phyloP scores from a whole-genome alignment of 2,329 filamentous ascomycete genomes.

The Penicillium sp. region DNA sequence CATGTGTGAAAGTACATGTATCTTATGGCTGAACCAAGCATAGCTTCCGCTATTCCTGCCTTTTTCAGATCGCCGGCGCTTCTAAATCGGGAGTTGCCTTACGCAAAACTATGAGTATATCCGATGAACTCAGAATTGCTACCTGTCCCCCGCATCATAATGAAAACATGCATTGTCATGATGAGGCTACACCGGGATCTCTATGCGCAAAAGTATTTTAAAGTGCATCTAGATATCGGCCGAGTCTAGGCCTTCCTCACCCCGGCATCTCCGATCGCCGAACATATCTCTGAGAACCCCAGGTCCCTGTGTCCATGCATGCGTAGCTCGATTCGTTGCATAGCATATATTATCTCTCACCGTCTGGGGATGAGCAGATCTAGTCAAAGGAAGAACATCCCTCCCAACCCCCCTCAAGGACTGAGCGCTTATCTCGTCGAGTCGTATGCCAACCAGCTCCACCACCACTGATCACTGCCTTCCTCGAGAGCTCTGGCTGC shows the following conservation, averaged over 20 bases:
- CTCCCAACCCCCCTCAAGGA: constrained; percentile 1
- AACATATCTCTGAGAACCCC: background rate
- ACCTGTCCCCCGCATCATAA: constrained; percentile 7
- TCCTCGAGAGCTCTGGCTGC: constrained; percentile 13
- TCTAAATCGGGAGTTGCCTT: background rate
- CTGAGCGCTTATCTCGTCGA: constrained; percentile 25
- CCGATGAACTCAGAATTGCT: background rate
- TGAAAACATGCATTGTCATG: constrained; percentile 20
- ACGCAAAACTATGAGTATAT: background rate
- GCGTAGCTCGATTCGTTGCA: background rate
- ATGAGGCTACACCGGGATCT: constrained; percentile 14
- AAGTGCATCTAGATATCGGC: background rate
- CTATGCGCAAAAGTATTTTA: constrained; percentile 2
- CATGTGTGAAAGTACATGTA: background rate
- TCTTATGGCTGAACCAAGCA: background rate
- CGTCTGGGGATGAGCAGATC: background rate
- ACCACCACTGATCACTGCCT: background rate
- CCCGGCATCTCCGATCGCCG: background rate
- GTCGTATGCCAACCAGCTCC: constrained; percentile 17
- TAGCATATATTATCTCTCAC: background rate
- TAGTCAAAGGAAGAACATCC: background rate
- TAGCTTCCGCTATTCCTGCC: constrained; percentile 1
- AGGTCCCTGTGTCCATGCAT: background rate
- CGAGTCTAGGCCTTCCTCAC: constrained; percentile 7
- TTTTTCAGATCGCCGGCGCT: background rate